Evolutionary conservation across 2,329 filamentous ascomycete species (phyloP), one percentile per base, ranked within the genome.

Genomic region (Ophiocordyceps unilateralis): DNA sequence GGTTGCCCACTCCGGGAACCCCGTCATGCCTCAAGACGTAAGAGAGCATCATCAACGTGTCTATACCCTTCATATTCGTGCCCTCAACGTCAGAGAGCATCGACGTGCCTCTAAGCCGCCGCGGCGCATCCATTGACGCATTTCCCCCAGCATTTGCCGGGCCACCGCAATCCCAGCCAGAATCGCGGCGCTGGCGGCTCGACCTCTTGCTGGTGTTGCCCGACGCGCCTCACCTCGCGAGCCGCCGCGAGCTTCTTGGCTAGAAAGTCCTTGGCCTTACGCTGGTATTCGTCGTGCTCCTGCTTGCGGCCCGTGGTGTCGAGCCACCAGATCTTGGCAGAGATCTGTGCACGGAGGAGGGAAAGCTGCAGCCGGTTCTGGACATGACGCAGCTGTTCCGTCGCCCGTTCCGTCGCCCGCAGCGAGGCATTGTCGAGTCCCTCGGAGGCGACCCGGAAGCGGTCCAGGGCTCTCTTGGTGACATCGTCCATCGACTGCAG

Each of bases 241-340:
- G 62, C 55, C 22, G 55, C 53, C 23, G 53, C 50, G 17, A 56
- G 49, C 50, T 62, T 65, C 44, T 59, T 55, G 19, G 60, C 56
- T 42, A 69, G 48, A 45, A 64, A 67, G 1, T 49, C 47, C 41
- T 61, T 60, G 10, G 72, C 74, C 48, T 71, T 72, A 42, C 53
- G 56, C 44, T 63, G 50, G 47, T 75, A 76, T 2, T 58, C 59
- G 3, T 59, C 53, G 42, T 67, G 60, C 49, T 73, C 68, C 15
- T 66, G 61, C 3, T 51, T 55, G 49, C 66, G 69, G 19, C 70
- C 70, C 41, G 65, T 69, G 26, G 74, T 41, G 53, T 66, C 69
- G 41, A 78, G 58, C 72, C 72, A 78, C 59, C 68, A 64, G 26
- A 76, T 61, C 54, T 68, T 74, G 14, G 74, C 74, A 38, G 60